Conservation (phyloP, 78 protist species). For the Dictyostelium capitatum region DNA sequence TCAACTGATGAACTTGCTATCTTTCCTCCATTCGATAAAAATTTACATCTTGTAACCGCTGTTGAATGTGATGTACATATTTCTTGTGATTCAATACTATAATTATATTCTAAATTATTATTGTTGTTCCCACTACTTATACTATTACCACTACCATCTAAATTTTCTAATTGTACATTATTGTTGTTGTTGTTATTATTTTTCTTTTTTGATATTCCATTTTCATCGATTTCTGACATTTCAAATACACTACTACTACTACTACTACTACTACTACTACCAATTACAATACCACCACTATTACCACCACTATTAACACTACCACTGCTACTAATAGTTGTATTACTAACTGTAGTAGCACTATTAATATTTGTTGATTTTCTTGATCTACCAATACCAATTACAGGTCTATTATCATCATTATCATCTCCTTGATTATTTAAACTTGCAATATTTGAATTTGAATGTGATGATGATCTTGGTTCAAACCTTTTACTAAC, state of each 20-base stretch:
- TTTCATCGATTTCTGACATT: constrained; percentile 68
- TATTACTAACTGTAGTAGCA: neutral
- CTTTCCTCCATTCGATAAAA: constrained; percentile 69
- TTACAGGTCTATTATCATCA: constrained; percentile 14
- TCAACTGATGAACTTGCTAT: constrained; percentile 67
- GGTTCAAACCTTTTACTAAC: constrained; percentile 28
- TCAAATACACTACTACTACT: constrained; percentile 12
- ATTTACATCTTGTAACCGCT: constrained; percentile 63
- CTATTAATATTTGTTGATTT: neutral
- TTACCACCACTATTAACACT: neutral
- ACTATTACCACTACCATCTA: neutral
- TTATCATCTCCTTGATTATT: neutral
- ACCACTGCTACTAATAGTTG: neutral
- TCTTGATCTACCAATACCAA: constrained; percentile 69
- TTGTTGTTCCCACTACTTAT: neutral
- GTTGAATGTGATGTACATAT: constrained; percentile 51
- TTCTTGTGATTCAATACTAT: constrained; percentile 68
- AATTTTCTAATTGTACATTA: neutral
- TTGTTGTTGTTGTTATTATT: neutral
- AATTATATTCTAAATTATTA: neutral
- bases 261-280: neutral
- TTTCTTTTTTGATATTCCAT: constrained; percentile 6
- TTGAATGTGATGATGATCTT: neutral
- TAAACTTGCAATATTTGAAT: neutral
- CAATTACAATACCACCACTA: neutral